Conservation (phyloP, 495 filamentous ascomycete genomes). For the Penicillium cinerascens region DNA sequence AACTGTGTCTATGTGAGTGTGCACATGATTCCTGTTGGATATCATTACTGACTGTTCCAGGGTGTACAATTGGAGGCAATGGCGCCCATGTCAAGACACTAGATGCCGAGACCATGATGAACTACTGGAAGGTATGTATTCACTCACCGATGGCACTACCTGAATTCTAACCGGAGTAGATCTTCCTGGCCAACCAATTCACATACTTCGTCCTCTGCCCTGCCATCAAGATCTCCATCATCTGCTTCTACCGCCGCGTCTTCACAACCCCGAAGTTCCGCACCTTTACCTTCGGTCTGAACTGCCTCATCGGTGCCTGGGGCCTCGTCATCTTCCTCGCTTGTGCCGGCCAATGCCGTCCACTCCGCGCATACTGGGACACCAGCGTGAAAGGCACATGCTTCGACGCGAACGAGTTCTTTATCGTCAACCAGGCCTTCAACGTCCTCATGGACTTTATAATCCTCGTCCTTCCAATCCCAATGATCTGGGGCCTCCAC, state of each 20-base stretch:
- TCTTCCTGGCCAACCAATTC: slow-evolving; percentile 46
- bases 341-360: slow-evolving; percentile 42
- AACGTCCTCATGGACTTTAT: slow-evolving; percentile 45
- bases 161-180: slow-evolving; percentile 22
- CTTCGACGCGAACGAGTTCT: slow-evolving; percentile 34
- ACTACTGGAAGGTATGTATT: slow-evolving; percentile 36
- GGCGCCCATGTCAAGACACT: slow-evolving; percentile 27
- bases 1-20: slow-evolving; percentile 36
- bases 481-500: slow-evolving; percentile 46
- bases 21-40: neutral
- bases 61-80: slow-evolving; percentile 39
- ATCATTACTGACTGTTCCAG: slow-evolving; percentile 16
- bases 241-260: slow-evolving; percentile 47
- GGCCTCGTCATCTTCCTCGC: slow-evolving; percentile 35
- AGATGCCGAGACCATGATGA: slow-evolving; percentile 22
- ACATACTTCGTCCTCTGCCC: slow-evolving; percentile 42
- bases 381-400: slow-evolving; percentile 31
- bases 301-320: slow-evolving; percentile 35
- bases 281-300: slow-evolving; percentile 24
- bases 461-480: slow-evolving; percentile 38
- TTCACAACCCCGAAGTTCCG: slow-evolving; percentile 42
- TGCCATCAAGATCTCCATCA: slow-evolving; percentile 42
- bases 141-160: neutral
- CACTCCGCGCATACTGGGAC: slow-evolving; percentile 42
- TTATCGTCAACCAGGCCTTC: slow-evolving; percentile 43